These are phyloP conservation scores for Rhodotorula mucilaginosa DNA, from an alignment of 1,284 basidiomycete genomes.

Conservation along the genomic window DNA sequence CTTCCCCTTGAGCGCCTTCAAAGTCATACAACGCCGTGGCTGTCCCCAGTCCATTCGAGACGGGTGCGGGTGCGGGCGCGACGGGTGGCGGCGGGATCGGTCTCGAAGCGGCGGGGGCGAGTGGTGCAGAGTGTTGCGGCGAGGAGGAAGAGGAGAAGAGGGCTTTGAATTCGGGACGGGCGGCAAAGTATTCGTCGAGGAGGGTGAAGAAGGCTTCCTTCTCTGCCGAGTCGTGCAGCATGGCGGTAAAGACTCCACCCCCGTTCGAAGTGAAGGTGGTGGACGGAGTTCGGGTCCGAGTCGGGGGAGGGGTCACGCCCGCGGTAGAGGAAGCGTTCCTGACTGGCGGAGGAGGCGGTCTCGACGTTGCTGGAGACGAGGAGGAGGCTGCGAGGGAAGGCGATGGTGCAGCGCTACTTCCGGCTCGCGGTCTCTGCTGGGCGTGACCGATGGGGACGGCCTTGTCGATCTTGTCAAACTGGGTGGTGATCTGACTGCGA, in stretches of 20 bases:
- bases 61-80: no score
- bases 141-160: slow-evolving; percentile 11
- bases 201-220: slow-evolving; percentile 38
- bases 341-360: neutral
- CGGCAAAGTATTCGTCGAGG: slow-evolving; percentile 39
- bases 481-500: slow-evolving; percentile 8
- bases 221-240: slow-evolving; percentile 7
- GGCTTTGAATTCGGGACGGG: slow-evolving; percentile 26
- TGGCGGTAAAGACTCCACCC: slow-evolving; percentile 19
- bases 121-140: neutral
- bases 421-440: neutral
- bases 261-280: neutral
- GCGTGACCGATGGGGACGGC: slow-evolving; percentile 7
- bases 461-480: slow-evolving; percentile 23
- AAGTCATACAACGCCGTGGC: slow-evolving; percentile 36
- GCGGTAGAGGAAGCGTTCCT: neutral
- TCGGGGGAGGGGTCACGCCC: neutral
- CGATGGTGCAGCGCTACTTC: neutral
- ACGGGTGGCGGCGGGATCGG: slow-evolving; percentile 4
- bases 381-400: neutral
- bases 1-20: slow-evolving; percentile 11
- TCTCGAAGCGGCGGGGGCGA: slow-evolving; percentile 3
- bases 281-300: neutral
- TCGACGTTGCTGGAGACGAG: neutral
- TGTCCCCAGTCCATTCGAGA: slow-evolving; percentile 1